These are phyloP conservation scores for Neurospora sp. DNA, from an alignment of 495 filamentous ascomycete genomes.

Conservation along the genomic window DNA sequence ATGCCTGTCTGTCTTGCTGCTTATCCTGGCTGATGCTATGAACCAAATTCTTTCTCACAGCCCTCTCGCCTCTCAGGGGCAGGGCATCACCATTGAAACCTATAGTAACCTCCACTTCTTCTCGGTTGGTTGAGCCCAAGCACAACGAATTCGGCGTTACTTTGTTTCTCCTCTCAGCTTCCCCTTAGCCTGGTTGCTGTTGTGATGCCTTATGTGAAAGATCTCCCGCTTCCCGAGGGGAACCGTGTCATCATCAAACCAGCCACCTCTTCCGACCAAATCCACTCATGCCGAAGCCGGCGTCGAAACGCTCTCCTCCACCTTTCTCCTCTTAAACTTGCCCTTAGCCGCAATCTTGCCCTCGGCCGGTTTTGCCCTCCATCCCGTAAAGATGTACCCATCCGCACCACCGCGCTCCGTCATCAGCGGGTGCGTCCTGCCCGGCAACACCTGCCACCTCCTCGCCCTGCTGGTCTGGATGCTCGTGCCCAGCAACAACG, in stretches of 20 bases:
- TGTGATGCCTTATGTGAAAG: not conserved
- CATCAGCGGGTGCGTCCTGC: conserved; percentile 90
- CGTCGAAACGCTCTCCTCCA: conserved; percentile 27
- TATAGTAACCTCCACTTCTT: not conserved
- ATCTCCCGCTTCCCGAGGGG: not conserved
- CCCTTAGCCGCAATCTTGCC: conserved; percentile 75
- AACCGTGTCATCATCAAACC: not conserved
- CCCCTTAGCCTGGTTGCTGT: not conserved
- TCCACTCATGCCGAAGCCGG: conserved; percentile 5
- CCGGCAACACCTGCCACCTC: conserved; percentile 83
- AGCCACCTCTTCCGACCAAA: not conserved
- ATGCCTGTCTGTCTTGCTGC: not conserved
- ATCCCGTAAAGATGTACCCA: conserved; percentile 80
- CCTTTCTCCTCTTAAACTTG: conserved; percentile 53
- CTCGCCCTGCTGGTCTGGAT: conserved; percentile 68
- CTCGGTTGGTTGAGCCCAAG: not conserved
- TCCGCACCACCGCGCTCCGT: conserved; percentile 77
- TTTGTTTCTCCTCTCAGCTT: not conserved
- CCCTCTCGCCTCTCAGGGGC: not conserved
- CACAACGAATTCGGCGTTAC: not conserved
- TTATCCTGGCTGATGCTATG: not conserved
- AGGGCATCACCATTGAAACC: too few species aligned
- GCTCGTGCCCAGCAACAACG: conserved; percentile 64
- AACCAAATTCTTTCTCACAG: not conserved
- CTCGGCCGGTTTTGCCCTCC: conserved; percentile 65